Evolutionary conservation across 2,329 filamentous ascomycete genomes (phyloP).

Genomic region (Albophoma yamanashiensis): DNA sequence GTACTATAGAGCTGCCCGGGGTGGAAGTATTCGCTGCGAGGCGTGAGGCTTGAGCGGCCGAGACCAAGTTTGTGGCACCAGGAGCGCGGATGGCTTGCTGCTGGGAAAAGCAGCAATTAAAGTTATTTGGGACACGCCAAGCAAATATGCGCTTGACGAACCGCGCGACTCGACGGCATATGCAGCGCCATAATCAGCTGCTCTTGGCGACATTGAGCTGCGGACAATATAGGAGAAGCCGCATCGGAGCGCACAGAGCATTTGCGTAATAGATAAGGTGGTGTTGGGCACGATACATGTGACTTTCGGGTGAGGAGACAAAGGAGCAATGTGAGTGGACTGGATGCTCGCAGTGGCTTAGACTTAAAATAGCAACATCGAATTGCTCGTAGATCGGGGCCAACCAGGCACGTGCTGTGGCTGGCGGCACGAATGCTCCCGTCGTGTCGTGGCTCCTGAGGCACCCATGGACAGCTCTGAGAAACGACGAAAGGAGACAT

Average conservation of each 20-base stretch:
- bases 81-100: not conserved
- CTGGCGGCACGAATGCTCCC: not conserved
- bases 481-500: not conserved
- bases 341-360: too few species aligned
- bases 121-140: not conserved
- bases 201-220: not conserved
- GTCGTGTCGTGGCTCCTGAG: not conserved
- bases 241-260: not conserved
- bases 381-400: too few species aligned
- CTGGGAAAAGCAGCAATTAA: not conserved
- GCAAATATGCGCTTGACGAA: not conserved
- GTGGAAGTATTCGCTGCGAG: not conserved
- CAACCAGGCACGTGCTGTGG: not conserved
- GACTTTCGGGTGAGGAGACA: not conserved
- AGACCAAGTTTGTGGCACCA: not conserved
- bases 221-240: too few species aligned
- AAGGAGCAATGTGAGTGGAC: too few species aligned
- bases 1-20: constrained; percentile 7
- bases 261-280: not conserved
- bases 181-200: not conserved
- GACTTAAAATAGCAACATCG: not conserved
- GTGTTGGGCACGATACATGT: not conserved
- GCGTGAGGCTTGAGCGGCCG: not conserved
- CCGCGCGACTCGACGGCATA: not conserved
- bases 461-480: not conserved